phyloP scores from a whole-genome alignment of 192 early-diverging fungal species.

The Entomortierella chlamydospora region DNA sequence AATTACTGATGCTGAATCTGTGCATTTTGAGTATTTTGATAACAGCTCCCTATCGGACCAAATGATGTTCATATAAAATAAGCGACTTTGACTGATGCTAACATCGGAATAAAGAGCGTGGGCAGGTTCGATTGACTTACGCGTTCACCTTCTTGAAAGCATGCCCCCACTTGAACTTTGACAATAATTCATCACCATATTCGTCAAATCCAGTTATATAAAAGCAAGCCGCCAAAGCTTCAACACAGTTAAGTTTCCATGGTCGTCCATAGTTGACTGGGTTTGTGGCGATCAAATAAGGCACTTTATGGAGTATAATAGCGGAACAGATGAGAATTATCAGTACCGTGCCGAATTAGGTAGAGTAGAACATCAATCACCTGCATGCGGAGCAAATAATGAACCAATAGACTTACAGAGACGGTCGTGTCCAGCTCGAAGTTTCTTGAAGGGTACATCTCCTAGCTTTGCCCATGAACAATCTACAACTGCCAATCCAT shows the following conservation, averaged over 20 bases:
- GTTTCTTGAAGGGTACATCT: slow-evolving; percentile 94
- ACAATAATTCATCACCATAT: slow-evolving; percentile 79
- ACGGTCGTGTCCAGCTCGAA: slow-evolving; percentile 86
- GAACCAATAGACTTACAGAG: slow-evolving; percentile 68
- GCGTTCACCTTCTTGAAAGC: slow-evolving; percentile 91
- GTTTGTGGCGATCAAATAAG: slow-evolving; percentile 95
- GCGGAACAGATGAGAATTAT: neutral
- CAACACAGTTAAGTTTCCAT: slow-evolving; percentile 96
- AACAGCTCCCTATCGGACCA: slow-evolving; percentile 73
- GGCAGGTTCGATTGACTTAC: slow-evolving; percentile 44
- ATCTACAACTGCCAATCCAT: slow-evolving; percentile 94
- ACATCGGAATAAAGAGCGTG: neutral
- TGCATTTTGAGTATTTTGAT: slow-evolving; percentile 80
- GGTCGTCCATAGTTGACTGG: slow-evolving; percentile 98
- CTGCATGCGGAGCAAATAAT: neutral
- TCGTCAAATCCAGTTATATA: slow-evolving; percentile 85
- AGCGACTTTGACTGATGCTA: neutral
- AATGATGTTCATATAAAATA: slow-evolving; percentile 2
- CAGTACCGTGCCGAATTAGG: neutral
- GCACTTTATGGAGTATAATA: slow-evolving; percentile 63
- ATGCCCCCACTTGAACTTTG: slow-evolving; percentile 96
- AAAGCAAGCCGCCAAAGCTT: slow-evolving; percentile 94
- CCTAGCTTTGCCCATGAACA: slow-evolving; percentile 97
- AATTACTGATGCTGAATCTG: slow-evolving; percentile 77
- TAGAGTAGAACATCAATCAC: slow-evolving; percentile 1